These are phyloP conservation scores for Laburnicola sp. DNA, from an alignment of 2,329 filamentous ascomycete genomes.

Conservation along the genomic window DNA sequence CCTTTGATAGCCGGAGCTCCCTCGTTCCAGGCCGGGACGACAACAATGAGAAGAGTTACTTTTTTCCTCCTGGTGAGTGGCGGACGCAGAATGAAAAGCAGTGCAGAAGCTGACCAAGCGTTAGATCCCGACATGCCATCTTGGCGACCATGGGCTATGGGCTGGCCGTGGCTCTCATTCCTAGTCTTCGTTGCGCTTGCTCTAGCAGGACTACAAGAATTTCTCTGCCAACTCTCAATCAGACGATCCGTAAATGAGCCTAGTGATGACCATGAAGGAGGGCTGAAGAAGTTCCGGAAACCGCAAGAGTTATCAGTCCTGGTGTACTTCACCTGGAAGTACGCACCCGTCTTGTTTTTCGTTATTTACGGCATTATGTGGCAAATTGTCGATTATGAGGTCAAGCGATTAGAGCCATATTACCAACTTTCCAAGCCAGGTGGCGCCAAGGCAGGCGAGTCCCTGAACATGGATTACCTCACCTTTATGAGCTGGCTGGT, in stretches of 20 bases:
- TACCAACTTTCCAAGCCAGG: slow-evolving; percentile 47
- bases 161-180: slow-evolving; percentile 40
- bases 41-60: slow-evolving; percentile 42
- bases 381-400: slow-evolving; percentile 55
- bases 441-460: slow-evolving; percentile 49
- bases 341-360: slow-evolving; percentile 50
- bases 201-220: slow-evolving; percentile 43
- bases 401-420: slow-evolving; percentile 54
- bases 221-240: slow-evolving; percentile 42
- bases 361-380: slow-evolving; percentile 54
- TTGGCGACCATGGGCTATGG: slow-evolving; percentile 47
- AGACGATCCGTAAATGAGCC: slow-evolving; percentile 20
- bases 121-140: slow-evolving; percentile 45
- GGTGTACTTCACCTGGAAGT: slow-evolving; percentile 44
- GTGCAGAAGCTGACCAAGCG: neutral
- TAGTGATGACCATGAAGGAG: slow-evolving; percentile 16
- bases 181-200: slow-evolving; percentile 39
- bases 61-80: slow-evolving; percentile 38
- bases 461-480: slow-evolving; percentile 74
- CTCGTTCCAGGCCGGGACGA: slow-evolving; percentile 22
- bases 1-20: slow-evolving; percentile 38
- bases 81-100: neutral
- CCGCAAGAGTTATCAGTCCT: slow-evolving; percentile 34
- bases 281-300: slow-evolving; percentile 35
- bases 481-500: slow-evolving; percentile 68